These are phyloP conservation scores for Dactylorhiza incarnata DNA, from an alignment of 106 monocot genomes.

Conservation along the genomic window DNA sequence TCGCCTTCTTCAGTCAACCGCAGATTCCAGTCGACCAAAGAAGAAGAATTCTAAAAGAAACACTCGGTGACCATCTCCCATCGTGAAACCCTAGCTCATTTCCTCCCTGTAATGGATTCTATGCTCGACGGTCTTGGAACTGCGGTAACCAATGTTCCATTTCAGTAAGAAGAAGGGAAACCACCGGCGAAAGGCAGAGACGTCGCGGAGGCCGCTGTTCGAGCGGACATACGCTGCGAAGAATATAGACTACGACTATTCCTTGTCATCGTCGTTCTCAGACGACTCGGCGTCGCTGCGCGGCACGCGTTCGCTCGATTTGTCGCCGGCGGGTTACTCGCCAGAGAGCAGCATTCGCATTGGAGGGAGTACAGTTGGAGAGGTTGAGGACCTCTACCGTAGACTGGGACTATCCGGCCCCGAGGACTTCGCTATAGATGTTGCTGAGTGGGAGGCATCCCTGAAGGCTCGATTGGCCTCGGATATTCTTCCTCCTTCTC, in stretches of 20 bases:
- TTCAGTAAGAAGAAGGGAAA: constrained; percentile 10
- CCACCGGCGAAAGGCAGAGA: not conserved
- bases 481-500: constrained; percentile 26
- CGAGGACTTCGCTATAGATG: constrained; percentile 63
- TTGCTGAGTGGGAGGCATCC: constrained; percentile 45
- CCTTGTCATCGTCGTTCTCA: not conserved
- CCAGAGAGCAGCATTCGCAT: constrained; percentile 57
- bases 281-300: constrained; percentile 5
- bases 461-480: constrained; percentile 17
- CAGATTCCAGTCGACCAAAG: not conserved
- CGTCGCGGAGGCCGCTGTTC: constrained; percentile 24
- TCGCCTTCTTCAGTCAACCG: not conserved
- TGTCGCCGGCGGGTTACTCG: constrained; percentile 12
- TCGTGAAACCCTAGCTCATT: not conserved
- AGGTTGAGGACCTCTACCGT: constrained; percentile 41
- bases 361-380: constrained; percentile 35
- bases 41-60: not conserved
- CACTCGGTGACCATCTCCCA: not conserved
- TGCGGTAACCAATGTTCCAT: not conserved
- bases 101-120: constrained; percentile 3
- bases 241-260: constrained; percentile 43
- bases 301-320: constrained; percentile 29
- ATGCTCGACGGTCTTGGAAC: constrained; percentile 5
- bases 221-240: constrained; percentile 61
- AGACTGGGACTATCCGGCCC: constrained; percentile 59